phyloP scores from a whole-genome alignment of 2,329 filamentous ascomycete species.

The Claviceps digitariae region DNA sequence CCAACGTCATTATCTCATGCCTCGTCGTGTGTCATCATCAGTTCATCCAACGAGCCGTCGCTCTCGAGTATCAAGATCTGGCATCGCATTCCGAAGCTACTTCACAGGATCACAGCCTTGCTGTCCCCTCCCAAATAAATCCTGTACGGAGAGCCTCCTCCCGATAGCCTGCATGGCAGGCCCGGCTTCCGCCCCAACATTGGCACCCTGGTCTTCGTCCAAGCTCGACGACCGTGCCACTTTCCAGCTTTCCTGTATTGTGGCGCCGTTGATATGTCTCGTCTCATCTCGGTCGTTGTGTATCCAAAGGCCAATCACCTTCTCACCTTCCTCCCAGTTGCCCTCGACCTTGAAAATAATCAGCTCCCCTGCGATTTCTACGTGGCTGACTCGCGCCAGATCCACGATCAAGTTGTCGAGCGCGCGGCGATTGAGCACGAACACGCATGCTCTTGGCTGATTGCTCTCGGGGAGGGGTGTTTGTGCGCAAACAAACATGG shows the following conservation, averaged over 20 bases:
- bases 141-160: slow-evolving; percentile 28
- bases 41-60: not conserved
- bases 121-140: slow-evolving; percentile 28
- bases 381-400: slow-evolving; percentile 44
- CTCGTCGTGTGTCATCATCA: not conserved
- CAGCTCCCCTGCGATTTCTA: slow-evolving; percentile 47
- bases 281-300: slow-evolving; percentile 35
- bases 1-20: not conserved
- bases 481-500: slow-evolving; percentile 72
- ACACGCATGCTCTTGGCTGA: slow-evolving; percentile 40
- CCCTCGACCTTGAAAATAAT: slow-evolving; percentile 33
- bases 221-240: slow-evolving; percentile 18
- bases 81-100: not conserved
- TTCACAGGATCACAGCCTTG: slow-evolving; percentile 7
- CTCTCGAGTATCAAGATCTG: no score
- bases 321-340: slow-evolving; percentile 20
- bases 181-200: slow-evolving; percentile 21
- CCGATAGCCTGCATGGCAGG: slow-evolving; percentile 32
- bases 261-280: slow-evolving; percentile 25
- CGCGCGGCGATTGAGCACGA: slow-evolving; percentile 59
- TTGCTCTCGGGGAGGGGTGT: slow-evolving; percentile 25
- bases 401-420: slow-evolving; percentile 58
- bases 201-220: slow-evolving; percentile 14
- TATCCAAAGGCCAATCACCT: slow-evolving; percentile 41
- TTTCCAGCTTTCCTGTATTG: slow-evolving; percentile 31